A percentile compares a stretch with the other conserved stretches of the same genome.
phyloP scores from a whole-genome alignment of 345 rosid genomes.

The Eutrema yunnanense region DNA sequence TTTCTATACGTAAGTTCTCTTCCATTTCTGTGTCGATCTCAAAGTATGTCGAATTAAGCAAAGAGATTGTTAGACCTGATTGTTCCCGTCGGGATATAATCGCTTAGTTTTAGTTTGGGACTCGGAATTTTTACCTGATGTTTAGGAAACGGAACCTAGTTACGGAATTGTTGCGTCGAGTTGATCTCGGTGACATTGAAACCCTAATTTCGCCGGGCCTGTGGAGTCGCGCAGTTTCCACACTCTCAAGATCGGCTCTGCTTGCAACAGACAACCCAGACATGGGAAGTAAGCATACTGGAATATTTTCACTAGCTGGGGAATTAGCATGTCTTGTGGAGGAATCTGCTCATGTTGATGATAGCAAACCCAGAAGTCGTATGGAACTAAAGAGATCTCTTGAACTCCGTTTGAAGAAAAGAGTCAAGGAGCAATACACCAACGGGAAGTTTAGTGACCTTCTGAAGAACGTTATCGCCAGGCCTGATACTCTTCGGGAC shows the following conservation, averaged over 20 bases:
- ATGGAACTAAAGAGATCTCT: conserved; percentile 64
- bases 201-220: background rate
- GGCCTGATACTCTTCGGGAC: conserved; percentile 61
- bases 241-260: background rate
- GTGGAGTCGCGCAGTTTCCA: conserved; percentile 7
- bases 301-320: conserved; percentile 48
- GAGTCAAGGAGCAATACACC: conserved; percentile 62
- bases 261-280: conserved; percentile 22
- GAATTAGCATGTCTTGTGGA: conserved; percentile 58
- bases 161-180: conserved; percentile 6
- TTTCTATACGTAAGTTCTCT: conserved; percentile 16
- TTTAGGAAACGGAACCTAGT: conserved; percentile 23
- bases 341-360: conserved; percentile 45
- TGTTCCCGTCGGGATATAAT: background rate
- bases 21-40: conserved; percentile 12
- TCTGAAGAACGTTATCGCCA: conserved; percentile 54
- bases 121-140: background rate
- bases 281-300: conserved; percentile 15
- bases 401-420: conserved; percentile 69
- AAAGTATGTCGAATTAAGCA: background rate
- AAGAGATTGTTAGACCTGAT: background rate
- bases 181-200: background rate
- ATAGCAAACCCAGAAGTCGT: conserved; percentile 43
- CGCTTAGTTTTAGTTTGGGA: conserved; percentile 8
- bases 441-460: conserved; percentile 60